phyloP scores from a whole-genome alignment of 805 yeast species.

The Yarrowia bubula region DNA sequence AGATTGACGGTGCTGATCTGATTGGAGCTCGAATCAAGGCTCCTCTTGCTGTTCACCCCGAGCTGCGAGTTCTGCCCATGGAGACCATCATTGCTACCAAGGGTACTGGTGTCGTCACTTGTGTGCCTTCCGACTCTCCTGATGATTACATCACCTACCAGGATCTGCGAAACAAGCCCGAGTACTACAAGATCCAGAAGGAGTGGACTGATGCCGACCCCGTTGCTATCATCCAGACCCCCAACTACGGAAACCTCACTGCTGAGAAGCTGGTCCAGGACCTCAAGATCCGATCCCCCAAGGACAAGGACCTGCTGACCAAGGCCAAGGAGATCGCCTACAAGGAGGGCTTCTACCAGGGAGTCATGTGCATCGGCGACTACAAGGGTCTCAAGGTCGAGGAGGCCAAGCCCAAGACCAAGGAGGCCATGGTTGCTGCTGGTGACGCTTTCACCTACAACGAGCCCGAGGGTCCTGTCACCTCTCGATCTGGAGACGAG shows the following conservation, averaged over 20 bases:
- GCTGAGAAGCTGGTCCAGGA: conserved; percentile 84
- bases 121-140: conserved; percentile 98
- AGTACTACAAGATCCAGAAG: conserved; percentile 76
- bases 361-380: conserved; percentile 74
- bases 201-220: conserved; percentile 82
- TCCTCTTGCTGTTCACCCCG: conserved; percentile 69
- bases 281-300: conserved; percentile 90
- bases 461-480: conserved; percentile 88
- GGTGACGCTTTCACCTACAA: conserved; percentile 85
- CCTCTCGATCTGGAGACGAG: conserved; percentile 94
- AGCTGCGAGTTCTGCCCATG: conserved; percentile 90
- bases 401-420: conserved; percentile 82
- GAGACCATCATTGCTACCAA: conserved; percentile 91
- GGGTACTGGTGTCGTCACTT: conserved; percentile 97
- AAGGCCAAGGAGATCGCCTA: conserved; percentile 92
- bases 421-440: conserved; percentile 70
- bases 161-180: conserved; percentile 86
- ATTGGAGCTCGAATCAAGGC: conserved; percentile 86
- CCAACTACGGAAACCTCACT: conserved; percentile 81
- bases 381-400: conserved; percentile 89
- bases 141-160: conserved; percentile 88
- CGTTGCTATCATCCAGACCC: conserved; percentile 72
- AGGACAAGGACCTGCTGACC: conserved; percentile 81
- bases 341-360: conserved; percentile 94
- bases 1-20: conserved; percentile 66